phyloP scores from a whole-genome alignment of 306 rosid genomes.

The Ceratonia siliqua region DNA sequence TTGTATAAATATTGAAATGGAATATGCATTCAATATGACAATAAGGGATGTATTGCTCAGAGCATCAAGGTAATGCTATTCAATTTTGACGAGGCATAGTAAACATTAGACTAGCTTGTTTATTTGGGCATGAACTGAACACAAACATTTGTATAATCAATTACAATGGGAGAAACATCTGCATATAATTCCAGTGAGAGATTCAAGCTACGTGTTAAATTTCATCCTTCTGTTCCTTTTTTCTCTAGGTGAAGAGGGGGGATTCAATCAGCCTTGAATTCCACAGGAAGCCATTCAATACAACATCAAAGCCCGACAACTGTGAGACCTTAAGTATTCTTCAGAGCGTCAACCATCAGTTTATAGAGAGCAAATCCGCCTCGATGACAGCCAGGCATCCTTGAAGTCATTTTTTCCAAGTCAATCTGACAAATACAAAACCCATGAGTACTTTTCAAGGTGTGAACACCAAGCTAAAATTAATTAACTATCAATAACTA shows the following conservation, averaged over 20 bases:
- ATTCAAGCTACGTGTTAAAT: slow-evolving; percentile 14
- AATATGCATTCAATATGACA: neutral
- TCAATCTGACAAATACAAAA: slow-evolving; percentile 61
- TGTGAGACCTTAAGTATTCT: slow-evolving; percentile 40
- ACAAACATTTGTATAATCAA: slow-evolving; percentile 3
- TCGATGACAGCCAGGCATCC: slow-evolving; percentile 95
- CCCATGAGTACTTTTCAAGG: slow-evolving; percentile 31
- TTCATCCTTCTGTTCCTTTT: neutral
- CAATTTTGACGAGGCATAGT: neutral
- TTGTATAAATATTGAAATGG: neutral
- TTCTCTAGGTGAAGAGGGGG: neutral
- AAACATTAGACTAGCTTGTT: neutral
- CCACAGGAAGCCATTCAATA: slow-evolving; percentile 1
- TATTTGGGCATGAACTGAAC: slow-evolving; percentile 22
- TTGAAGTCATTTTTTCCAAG: slow-evolving; percentile 65
- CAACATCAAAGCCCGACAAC: slow-evolving; percentile 8
- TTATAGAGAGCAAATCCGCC: slow-evolving; percentile 85
- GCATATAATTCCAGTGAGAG: slow-evolving; percentile 1
- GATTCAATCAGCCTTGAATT: slow-evolving; percentile 10
- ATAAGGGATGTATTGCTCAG: neutral
- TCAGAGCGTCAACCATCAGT: slow-evolving; percentile 62
- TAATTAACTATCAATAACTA: neutral
- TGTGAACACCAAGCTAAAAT: neutral
- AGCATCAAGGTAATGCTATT: neutral
- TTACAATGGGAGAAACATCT: slow-evolving; percentile 9